A percentile compares a stretch with the other conserved stretches of the same genome.
phyloP scores from a whole-genome alignment of 129 eudicot genomes.

The Artemisia annua region DNA sequence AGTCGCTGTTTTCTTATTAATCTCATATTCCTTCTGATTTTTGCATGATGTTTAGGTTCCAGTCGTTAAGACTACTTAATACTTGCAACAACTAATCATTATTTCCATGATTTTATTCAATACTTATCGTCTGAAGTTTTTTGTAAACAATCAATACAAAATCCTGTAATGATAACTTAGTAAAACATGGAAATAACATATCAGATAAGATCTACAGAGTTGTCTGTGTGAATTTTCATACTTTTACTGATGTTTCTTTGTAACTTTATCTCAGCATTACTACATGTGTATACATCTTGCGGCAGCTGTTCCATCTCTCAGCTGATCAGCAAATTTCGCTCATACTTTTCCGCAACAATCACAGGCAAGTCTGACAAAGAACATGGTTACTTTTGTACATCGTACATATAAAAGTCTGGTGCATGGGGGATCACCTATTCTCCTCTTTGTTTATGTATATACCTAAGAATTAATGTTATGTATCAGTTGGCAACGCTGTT shows the following conservation, averaged over 20 bases:
- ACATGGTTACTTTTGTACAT: conserved; percentile 5
- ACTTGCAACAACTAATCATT: no score
- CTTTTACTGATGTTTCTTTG: background rate
- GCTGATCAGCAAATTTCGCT: no score
- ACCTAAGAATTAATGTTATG: background rate
- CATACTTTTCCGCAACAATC: no score
- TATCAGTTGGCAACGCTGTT: background rate
- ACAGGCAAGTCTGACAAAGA: background rate
- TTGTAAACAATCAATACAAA: background rate
- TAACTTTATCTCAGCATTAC: conserved; percentile 41
- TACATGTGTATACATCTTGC: conserved; percentile 58
- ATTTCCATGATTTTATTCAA: background rate
- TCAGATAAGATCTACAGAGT: background rate
- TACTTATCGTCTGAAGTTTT: background rate
- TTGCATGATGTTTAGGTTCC: background rate
- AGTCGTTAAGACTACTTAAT: background rate
- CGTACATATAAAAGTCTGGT: background rate
- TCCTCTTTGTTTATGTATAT: background rate
- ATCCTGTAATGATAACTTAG: background rate
- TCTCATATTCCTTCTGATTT: no score
- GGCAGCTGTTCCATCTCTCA: background rate
- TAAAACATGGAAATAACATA: no score
- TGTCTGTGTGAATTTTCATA: background rate
- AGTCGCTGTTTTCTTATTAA: no score
- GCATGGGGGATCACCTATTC: background rate